Conservation (phyloP, 1,139 yeast species). For the Kodamaea alishanica region DNA sequence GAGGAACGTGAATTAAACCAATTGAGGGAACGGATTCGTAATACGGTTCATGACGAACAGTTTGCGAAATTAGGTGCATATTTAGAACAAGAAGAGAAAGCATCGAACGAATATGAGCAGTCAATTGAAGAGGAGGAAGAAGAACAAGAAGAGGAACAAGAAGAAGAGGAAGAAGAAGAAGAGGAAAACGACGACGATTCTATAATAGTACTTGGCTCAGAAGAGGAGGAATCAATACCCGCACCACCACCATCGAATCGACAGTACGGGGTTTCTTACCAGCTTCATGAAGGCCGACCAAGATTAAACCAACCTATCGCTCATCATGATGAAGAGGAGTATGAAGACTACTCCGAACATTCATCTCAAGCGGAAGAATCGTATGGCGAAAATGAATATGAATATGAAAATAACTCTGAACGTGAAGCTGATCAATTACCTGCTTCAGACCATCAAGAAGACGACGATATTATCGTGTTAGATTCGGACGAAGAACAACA, state of each 20-base stretch:
- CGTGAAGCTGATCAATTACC: constrained; percentile 3
- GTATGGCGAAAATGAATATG: constrained; percentile 8
- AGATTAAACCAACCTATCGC: no score
- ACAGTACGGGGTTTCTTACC: not conserved
- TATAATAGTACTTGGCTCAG: constrained; percentile 3
- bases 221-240: constrained; percentile 10
- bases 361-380: constrained; percentile 9
- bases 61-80: constrained; percentile 36
- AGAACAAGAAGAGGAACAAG: constrained; percentile 3
- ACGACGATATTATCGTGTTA: constrained; percentile 3
- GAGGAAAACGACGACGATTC: constrained; percentile 3
- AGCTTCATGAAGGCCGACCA: constrained; percentile 7
- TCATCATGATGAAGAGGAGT: constrained; percentile 2
- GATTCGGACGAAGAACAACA: constrained; percentile 3
- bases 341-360: constrained; percentile 8
- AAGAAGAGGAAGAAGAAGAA: constrained; percentile 2
- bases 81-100: constrained; percentile 10
- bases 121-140: constrained; percentile 1
- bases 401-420: constrained; percentile 7
- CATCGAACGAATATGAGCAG: not conserved
- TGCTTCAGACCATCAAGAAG: constrained; percentile 3
- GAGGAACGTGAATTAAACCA: constrained; percentile 24
- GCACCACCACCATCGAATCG: no score
- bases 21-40: constrained; percentile 23
- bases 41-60: constrained; percentile 35